Base-by-base conservation (phyloP, 176 grass and related monocot genomes). In the Tillandsia fasciculata region DNA sequence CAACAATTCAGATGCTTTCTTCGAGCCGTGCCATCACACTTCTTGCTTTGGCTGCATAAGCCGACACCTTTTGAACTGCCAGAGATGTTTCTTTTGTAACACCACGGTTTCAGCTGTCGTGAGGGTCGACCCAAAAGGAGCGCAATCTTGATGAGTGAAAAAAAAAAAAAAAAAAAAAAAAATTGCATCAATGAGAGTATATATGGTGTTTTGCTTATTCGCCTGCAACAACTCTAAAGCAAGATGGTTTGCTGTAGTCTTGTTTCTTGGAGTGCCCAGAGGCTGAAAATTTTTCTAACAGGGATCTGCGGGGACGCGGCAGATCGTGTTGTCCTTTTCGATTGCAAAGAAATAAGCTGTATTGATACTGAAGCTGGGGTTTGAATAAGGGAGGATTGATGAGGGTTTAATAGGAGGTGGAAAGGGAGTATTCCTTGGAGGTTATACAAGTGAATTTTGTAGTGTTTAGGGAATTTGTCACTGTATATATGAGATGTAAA, bases 81-180 rank as follows among this genome's bases (percentile, higher is more conserved):
- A 96, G 52, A 80, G 87, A 63, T 96, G 91, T 57, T 96, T 96
- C 81, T 96, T 90, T 73, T 96, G 91, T 76, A 96, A 96, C 64
- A 87, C 87, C 54, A 63, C 79, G 6, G 84, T 96, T 22, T 76
- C 76, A 49, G 74, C 84, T 64, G 84, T 96, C 29, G 83, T 76
- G 20, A 87, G 70, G 66, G 12, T 66, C 9, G 48, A 65, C 15
- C 69, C 78, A 61, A 86, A 66, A 13, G 53, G 65, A 77, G 59
- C 1, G 50, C 18, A 12, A 23, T 42, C 33, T 5, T 1, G 20
- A 26, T 10, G 2, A 18, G 26, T 67, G 65, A 67, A 49, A 14
- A 67, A 15, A 66, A 48, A 13, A 67, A 15, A 8, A 67, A 15
- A 8, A 42, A 67, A 42, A 12, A 49, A 48, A 64, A 64, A 13